Evolutionary conservation across 73 alveolate genomes (phyloP).

Genomic region (Symbiodinium natans): DNA sequence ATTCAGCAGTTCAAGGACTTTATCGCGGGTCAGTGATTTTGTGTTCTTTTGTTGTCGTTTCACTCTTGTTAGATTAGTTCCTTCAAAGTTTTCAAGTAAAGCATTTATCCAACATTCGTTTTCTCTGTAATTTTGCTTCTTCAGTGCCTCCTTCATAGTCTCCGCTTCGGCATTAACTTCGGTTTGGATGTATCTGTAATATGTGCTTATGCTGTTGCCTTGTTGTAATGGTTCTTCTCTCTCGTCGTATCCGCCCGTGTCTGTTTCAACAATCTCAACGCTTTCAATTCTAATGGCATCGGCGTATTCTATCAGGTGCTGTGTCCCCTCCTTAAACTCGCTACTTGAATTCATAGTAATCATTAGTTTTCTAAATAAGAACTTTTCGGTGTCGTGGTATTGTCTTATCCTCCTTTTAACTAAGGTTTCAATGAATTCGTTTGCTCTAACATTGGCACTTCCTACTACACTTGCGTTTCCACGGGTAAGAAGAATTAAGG

Average conservation of each 20-base stretch:
- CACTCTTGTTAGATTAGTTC: slow-evolving; percentile 26
- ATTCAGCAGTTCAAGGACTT: slow-evolving; percentile 4
- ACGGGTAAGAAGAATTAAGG: background rate
- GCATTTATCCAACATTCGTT: too few species aligned
- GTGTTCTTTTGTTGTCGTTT: background rate
- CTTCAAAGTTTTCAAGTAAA: slow-evolving; percentile 14
- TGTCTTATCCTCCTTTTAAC: background rate
- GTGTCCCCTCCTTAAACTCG: background rate
- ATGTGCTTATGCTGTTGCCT: background rate
- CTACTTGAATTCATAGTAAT: background rate
- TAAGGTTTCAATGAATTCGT: slow-evolving; percentile 16
- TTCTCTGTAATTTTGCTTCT: background rate
- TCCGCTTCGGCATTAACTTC: background rate
- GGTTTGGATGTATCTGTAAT: background rate
- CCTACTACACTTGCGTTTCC: background rate
- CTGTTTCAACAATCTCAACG: background rate
- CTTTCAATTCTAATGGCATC: slow-evolving; percentile 16
- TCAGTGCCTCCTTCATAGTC: slow-evolving; percentile 15
- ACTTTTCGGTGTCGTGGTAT: background rate
- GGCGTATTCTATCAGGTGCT: background rate
- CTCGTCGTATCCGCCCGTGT: background rate
- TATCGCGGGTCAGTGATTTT: slow-evolving; percentile 8
- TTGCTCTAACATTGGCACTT: background rate
- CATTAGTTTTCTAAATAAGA: background rate
- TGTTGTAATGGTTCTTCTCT: background rate